Percentiles rank a stretch among this genome's conserved stretches.
phyloP scores from a whole-genome alignment of 371 early-diverging fungal genomes.

The Nematocida displodere region DNA sequence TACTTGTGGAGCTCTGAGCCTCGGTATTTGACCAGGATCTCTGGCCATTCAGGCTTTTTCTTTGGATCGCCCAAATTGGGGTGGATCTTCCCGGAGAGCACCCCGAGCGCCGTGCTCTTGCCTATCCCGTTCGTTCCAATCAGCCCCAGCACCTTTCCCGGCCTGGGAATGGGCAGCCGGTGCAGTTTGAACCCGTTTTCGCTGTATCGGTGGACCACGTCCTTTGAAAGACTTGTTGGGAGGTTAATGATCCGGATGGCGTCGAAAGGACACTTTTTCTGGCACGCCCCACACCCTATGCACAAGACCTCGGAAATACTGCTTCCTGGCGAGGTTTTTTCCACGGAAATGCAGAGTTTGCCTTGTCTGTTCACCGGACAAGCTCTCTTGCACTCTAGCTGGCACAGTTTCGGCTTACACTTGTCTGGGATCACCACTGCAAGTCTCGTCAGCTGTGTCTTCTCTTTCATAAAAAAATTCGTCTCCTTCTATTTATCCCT shows the following conservation, averaged over 20 bases:
- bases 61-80: conserved; percentile 81
- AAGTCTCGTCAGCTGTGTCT: conserved; percentile 75
- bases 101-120: conserved; percentile 87
- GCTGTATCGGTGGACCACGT: conserved; percentile 91
- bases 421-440: conserved; percentile 91
- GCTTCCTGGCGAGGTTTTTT: conserved; percentile 69
- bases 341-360: conserved; percentile 63
- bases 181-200: conserved; percentile 98
- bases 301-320: conserved; percentile 87
- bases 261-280: conserved; percentile 95
- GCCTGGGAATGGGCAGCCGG: conserved; percentile 87
- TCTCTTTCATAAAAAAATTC: conserved; percentile 52
- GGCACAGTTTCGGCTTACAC: conserved; percentile 97
- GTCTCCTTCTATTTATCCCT: neutral
- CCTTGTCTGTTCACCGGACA: conserved; percentile 79
- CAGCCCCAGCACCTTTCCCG: conserved; percentile 91
- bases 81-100: conserved; percentile 87
- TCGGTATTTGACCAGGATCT: conserved; percentile 87
- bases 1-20: conserved; percentile 96
- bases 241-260: conserved; percentile 95
- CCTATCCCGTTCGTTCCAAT: conserved; percentile 99
- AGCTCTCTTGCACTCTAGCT: conserved; percentile 85
- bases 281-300: conserved; percentile 98
- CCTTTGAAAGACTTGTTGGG: conserved; percentile 87
- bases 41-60: conserved; percentile 87